phyloP scores from a whole-genome alignment of 2,329 filamentous ascomycete species.

The Xylariaceae sp. region DNA sequence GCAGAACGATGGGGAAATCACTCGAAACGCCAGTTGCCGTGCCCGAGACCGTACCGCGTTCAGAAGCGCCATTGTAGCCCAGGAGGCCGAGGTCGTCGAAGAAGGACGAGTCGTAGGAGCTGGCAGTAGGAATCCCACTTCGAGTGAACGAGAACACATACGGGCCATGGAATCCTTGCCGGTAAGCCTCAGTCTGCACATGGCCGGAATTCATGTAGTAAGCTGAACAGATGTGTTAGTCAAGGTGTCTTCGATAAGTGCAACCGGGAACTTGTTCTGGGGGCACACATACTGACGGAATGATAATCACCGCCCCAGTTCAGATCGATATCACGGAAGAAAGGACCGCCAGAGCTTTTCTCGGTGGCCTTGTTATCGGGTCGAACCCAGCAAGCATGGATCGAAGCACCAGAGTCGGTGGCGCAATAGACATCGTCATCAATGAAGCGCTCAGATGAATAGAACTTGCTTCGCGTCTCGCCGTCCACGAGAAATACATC shows the following conservation, averaged over 20 bases:
- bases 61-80: constrained; percentile 46
- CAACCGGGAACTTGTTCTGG: too few species aligned
- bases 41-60: constrained; percentile 49
- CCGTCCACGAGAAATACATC: constrained; percentile 45
- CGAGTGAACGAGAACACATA: constrained; percentile 54
- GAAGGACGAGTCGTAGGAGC: constrained; percentile 48
- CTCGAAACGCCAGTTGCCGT: constrained; percentile 47
- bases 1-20: constrained; percentile 47
- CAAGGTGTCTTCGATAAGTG: too few species aligned
- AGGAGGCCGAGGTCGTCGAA: constrained; percentile 47
- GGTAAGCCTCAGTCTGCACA: constrained; percentile 48
- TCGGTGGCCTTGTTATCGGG: constrained; percentile 46
- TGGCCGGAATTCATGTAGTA: constrained; percentile 54
- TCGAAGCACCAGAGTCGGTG: constrained; percentile 23
- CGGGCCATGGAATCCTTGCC: constrained; percentile 55
- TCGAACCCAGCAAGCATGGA: constrained; percentile 26
- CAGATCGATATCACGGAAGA: constrained; percentile 51
- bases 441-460: constrained; percentile 56
- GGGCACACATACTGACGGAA: constrained; percentile 47
- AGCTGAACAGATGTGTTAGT: not conserved
- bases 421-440: constrained; percentile 54
- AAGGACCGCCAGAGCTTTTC: constrained; percentile 53
- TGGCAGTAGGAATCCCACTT: constrained; percentile 39
- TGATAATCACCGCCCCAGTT: constrained; percentile 49
- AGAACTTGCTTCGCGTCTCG: constrained; percentile 60